Percentiles rank a stretch among this genome's conserved stretches.
phyloP scores from a whole-genome alignment of 2,329 filamentous ascomycete genomes.

The Alternaria incomplexa region DNA sequence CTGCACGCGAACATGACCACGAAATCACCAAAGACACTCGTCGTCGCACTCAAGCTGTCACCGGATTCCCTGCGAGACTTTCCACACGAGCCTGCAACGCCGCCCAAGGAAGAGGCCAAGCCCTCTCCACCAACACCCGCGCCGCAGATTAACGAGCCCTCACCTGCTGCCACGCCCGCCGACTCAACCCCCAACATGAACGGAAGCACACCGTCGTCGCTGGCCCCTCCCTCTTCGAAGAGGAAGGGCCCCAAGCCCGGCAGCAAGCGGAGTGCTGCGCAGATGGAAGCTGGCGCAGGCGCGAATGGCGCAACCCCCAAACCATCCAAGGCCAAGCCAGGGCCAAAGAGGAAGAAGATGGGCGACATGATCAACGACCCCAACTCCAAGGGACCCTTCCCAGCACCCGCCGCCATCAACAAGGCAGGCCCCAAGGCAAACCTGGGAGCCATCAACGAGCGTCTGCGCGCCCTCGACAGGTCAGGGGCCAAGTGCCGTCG shows the following conservation, averaged over 20 bases:
- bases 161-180: conserved; percentile 49
- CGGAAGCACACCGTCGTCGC: conserved; percentile 44
- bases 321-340: conserved; percentile 77
- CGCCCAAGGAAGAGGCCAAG: conserved; percentile 41
- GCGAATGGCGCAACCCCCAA: conserved; percentile 58
- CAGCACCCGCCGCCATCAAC: conserved; percentile 61
- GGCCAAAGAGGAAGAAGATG: conserved; percentile 93
- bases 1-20: conserved; percentile 41
- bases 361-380: conserved; percentile 60
- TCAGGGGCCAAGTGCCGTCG: conserved; percentile 90
- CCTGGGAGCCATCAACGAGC: conserved; percentile 95
- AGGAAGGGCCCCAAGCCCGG: conserved; percentile 76
- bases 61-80: conserved; percentile 38
- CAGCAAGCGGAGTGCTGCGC: conserved; percentile 63
- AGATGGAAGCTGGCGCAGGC: conserved; percentile 60
- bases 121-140: conserved; percentile 48
- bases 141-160: conserved; percentile 43
- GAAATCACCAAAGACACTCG: conserved; percentile 41
- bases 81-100: conserved; percentile 30
- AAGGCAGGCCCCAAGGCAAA: conserved; percentile 97
- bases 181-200: conserved; percentile 49
- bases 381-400: conserved; percentile 49
- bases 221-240: conserved; percentile 62
- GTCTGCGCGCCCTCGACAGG: conserved; percentile 90
- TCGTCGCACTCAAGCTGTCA: conserved; percentile 43